Percentiles rank a stretch among this genome's conserved stretches.
phyloP scores from a whole-genome alignment of 495 filamentous ascomycete species.

The Tuber magnatum region DNA sequence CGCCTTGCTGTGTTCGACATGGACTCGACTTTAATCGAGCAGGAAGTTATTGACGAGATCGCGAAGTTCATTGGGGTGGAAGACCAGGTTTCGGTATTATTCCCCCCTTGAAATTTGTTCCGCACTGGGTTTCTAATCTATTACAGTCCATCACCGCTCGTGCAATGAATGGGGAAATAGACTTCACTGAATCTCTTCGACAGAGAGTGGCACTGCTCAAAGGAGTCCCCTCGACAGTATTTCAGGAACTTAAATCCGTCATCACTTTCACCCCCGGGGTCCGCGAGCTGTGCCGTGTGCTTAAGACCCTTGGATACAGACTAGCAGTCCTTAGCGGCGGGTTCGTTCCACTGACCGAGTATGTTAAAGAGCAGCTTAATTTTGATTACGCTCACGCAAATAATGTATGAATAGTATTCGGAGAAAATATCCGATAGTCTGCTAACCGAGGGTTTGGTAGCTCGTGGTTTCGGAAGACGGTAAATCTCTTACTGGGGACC shows the following conservation, averaged over 20 bases:
- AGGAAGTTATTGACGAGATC: constrained; percentile 94
- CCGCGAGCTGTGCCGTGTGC: constrained; percentile 57
- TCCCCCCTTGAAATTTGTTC: background rate
- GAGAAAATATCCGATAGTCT: background rate
- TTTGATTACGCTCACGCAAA: constrained; percentile 86
- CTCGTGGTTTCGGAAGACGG: constrained; percentile 61
- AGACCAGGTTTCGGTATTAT: constrained; percentile 54
- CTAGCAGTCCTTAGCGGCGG: constrained; percentile 87
- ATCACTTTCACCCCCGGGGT: constrained; percentile 79
- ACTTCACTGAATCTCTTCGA: constrained; percentile 74
- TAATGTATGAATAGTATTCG: constrained; percentile 47
- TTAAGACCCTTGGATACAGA: constrained; percentile 71
- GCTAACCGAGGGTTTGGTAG: constrained; percentile 35
- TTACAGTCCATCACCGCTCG: constrained; percentile 68
- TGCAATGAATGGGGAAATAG: constrained; percentile 95
- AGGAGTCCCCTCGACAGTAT: constrained; percentile 71
- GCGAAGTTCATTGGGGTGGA: constrained; percentile 49
- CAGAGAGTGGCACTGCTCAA: constrained; percentile 72
- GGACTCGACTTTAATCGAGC: constrained; percentile 91
- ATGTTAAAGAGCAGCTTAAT: constrained; percentile 70
- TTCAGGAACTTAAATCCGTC: constrained; percentile 63
- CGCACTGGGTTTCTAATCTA: background rate
- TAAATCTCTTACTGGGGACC: constrained; percentile 69
- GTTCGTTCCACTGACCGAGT: constrained; percentile 79
- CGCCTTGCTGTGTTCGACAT: constrained; percentile 91